Percentiles rank a stretch among this genome's conserved stretches.
phyloP scores from a whole-genome alignment of 208 protist genomes.

The Trypanosoma theileri region DNA sequence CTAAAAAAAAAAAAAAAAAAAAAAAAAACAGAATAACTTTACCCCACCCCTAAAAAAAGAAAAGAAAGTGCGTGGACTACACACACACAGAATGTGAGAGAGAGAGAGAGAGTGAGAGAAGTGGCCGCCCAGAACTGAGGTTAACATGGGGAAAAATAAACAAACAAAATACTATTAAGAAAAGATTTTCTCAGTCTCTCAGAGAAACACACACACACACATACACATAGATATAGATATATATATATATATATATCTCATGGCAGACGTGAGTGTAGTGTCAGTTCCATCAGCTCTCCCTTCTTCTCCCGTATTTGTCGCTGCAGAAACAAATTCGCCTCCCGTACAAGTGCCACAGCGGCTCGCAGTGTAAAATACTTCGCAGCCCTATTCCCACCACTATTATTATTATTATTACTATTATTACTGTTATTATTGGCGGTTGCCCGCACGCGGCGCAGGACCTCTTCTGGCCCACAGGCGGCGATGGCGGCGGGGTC shows the following conservation, averaged over 20 bases:
- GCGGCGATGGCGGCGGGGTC: slow-evolving; percentile 47
- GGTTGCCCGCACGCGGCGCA: slow-evolving; percentile 54
- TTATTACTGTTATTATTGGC: neutral
- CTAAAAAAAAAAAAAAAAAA: slow-evolving; percentile 3
- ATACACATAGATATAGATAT: too few relatives aligned
- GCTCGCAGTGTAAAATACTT: slow-evolving; percentile 74
- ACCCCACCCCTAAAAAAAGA: too few relatives aligned
- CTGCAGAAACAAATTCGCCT: slow-evolving; percentile 61
- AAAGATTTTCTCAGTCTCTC: neutral
- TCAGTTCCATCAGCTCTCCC: slow-evolving; percentile 66
- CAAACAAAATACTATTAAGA: too few relatives aligned
- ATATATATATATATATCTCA: too few relatives aligned
- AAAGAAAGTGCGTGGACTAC: neutral
- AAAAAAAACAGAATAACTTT: slow-evolving; percentile 12
- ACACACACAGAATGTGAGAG: neutral
- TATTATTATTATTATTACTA: neutral
- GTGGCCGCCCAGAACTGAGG: too few relatives aligned
- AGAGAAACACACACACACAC: neutral
- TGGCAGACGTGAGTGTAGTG: slow-evolving; percentile 13
- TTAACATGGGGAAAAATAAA: too few relatives aligned
- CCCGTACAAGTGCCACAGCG: slow-evolving; percentile 56
- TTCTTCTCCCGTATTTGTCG: slow-evolving; percentile 68
- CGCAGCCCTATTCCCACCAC: slow-evolving; percentile 47
- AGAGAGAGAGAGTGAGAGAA: too few relatives aligned
- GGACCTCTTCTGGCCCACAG: slow-evolving; percentile 59